Percentiles rank a stretch among this genome's conserved stretches.
Evolutionary conservation across 371 early-diverging fungal species (phyloP).

Genomic region (Nematocida ausubeli): DNA sequence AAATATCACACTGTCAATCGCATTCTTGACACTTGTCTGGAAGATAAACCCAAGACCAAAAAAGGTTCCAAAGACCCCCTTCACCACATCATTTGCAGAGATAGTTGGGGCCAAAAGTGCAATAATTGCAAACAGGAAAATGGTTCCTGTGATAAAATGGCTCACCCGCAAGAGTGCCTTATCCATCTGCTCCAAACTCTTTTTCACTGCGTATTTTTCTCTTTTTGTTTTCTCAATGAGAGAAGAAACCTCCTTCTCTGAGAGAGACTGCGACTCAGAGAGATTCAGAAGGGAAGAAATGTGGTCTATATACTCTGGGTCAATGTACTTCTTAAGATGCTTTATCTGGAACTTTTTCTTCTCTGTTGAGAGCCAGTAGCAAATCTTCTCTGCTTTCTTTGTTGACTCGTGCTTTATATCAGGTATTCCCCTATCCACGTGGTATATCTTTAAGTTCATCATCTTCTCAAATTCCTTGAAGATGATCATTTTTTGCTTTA

Average conservation of each 20-base stretch:
- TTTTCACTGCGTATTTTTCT: conserved; percentile 63
- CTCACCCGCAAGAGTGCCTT: conserved; percentile 61
- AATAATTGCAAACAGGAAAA: conserved; percentile 55
- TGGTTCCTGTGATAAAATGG: conserved; percentile 50
- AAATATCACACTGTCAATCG: conserved; percentile 67
- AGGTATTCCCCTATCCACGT: conserved; percentile 22
- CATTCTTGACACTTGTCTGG: conserved; percentile 59
- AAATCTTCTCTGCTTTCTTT: conserved; percentile 48
- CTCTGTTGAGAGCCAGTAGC: conserved; percentile 12
- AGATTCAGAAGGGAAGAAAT: conserved; percentile 47
- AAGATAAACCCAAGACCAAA: conserved; percentile 67
- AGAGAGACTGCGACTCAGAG: conserved; percentile 39
- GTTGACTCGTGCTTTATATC: conserved; percentile 54
- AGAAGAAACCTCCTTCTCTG: conserved; percentile 43
- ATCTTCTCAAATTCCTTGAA: conserved; percentile 65
- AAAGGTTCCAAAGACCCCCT: conserved; percentile 63
- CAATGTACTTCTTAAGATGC: conserved; percentile 51
- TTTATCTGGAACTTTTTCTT: conserved; percentile 40
- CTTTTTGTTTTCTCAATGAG: conserved; percentile 62
- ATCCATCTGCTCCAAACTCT: conserved; percentile 66
- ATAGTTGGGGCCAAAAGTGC: conserved; percentile 48
- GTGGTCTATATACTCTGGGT: conserved; percentile 50
- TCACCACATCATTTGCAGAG: conserved; percentile 52
- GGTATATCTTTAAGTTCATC: conserved; percentile 9
- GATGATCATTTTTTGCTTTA: conserved; percentile 60